Evolutionary conservation across 352 stramenopile genomes (phyloP).

Genomic region (Globisporangium echinulatum): DNA sequence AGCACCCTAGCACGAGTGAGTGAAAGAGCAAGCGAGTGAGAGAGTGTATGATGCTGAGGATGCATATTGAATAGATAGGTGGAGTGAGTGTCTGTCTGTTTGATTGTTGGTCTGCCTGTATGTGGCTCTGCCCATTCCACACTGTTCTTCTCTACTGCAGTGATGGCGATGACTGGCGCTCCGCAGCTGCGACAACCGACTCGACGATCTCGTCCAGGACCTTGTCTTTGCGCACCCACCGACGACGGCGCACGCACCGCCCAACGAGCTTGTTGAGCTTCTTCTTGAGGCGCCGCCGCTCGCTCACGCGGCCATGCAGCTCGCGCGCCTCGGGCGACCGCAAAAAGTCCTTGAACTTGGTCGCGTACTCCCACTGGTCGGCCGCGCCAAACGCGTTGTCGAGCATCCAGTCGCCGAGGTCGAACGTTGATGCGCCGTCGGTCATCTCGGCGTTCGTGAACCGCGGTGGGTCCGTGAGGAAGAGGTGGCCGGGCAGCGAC

Average conservation of each 20-base stretch:
- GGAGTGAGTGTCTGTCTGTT: neutral
- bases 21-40: no score
- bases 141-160: neutral
- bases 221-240: slow-evolving; percentile 76
- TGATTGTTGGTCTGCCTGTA: neutral
- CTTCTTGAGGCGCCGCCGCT: slow-evolving; percentile 67
- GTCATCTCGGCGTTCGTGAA: slow-evolving; percentile 78
- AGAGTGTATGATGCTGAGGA: no score
- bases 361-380: slow-evolving; percentile 84
- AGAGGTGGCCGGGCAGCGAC: slow-evolving; percentile 63
- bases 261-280: slow-evolving; percentile 80
- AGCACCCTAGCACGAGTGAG: no score
- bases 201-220: slow-evolving; percentile 27
- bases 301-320: slow-evolving; percentile 24
- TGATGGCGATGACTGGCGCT: neutral
- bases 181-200: neutral
- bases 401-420: slow-evolving; percentile 72
- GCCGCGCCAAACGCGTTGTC: slow-evolving; percentile 62
- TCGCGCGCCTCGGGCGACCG: slow-evolving; percentile 46
- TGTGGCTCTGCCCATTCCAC: neutral
- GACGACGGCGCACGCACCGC: slow-evolving; percentile 65
- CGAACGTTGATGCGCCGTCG: slow-evolving; percentile 47
- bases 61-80: neutral
- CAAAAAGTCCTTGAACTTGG: slow-evolving; percentile 81
- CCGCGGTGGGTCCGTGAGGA: slow-evolving; percentile 64